phyloP scores from a whole-genome alignment of 192 early-diverging fungal genomes.

The Podila verticillata region DNA sequence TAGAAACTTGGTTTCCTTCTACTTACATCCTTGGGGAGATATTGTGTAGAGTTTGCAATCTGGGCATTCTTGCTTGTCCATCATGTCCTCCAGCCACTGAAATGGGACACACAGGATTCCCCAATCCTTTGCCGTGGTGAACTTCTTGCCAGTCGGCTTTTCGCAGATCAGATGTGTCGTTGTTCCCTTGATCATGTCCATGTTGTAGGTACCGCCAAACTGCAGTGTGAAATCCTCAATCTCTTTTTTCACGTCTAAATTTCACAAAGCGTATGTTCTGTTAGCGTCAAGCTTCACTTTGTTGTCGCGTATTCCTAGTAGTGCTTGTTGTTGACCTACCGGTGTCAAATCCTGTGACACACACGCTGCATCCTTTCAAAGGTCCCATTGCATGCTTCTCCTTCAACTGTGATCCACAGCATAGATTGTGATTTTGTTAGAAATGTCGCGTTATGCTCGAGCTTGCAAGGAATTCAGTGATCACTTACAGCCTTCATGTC shows the following conservation, averaged over 20 bases:
- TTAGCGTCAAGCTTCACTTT: background rate
- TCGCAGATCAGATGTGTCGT: constrained; percentile 43
- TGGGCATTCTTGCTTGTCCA: background rate
- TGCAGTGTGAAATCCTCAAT: constrained; percentile 14
- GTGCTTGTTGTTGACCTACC: background rate
- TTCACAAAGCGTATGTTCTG: background rate
- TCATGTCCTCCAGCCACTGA: constrained; percentile 15
- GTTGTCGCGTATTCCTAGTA: background rate
- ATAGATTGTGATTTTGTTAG: background rate
- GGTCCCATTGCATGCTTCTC: constrained; percentile 16
- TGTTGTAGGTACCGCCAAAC: constrained; percentile 34
- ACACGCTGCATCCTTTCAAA: constrained; percentile 29
- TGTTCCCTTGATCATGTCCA: constrained; percentile 19
- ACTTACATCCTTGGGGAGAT: constrained; percentile 1
- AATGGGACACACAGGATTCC: constrained; percentile 22
- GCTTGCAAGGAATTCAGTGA: background rate
- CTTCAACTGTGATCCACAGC: background rate
- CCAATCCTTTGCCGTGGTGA: constrained; percentile 33
- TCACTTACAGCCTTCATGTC: constrained; percentile 17
- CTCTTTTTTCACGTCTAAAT: constrained; percentile 14
- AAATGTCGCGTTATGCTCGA: too few relatives aligned
- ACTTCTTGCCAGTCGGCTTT: constrained; percentile 15
- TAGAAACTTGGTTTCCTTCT: too few relatives aligned
- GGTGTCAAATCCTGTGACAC: constrained; percentile 31
- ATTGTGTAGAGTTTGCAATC: background rate